Evolutionary conservation across 179 eudicot genomes (phyloP).

Genomic region (Corrigiola litoralis): DNA sequence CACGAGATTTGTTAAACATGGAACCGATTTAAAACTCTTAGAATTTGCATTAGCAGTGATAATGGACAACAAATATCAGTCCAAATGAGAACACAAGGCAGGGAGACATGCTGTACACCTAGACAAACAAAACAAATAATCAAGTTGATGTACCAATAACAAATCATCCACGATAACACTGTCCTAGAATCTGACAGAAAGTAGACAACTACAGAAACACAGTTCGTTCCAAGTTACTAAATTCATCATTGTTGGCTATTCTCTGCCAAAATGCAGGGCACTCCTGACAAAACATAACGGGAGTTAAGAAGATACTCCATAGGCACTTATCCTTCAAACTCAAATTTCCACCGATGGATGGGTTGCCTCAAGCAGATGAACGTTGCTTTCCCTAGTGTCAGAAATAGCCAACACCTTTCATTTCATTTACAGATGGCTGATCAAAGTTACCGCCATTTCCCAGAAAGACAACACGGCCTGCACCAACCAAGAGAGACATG

Average conservation of each 20-base stretch:
- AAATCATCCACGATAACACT: not conserved
- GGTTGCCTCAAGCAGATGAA: not conserved
- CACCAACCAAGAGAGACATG: conserved; percentile 8
- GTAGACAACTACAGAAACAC: not conserved
- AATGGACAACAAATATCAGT: no score
- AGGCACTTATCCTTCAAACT: not conserved
- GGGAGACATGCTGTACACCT: no score
- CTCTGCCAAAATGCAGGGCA: not conserved
- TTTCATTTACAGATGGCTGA: conserved; percentile 30
- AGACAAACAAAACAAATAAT: no score
- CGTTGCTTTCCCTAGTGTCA: conserved; percentile 10
- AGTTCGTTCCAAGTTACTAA: not conserved
- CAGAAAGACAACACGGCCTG: conserved; percentile 61
- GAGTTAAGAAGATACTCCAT: not conserved
- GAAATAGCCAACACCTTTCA: conserved; percentile 62
- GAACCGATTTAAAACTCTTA: no score
- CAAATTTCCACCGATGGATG: not conserved
- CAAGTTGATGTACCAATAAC: not conserved
- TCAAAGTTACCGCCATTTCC: conserved; percentile 45
- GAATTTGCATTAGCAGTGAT: no score
- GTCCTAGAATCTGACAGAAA: not conserved
- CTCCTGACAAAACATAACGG: not conserved
- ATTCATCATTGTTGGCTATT: not conserved
- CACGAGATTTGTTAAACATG: no score
- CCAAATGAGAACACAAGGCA: no score